Evolutionary conservation across 2,329 filamentous ascomycete species (phyloP), one percentile per base, ranked within the genome.

Genomic region (Fonsecaea erecta): DNA sequence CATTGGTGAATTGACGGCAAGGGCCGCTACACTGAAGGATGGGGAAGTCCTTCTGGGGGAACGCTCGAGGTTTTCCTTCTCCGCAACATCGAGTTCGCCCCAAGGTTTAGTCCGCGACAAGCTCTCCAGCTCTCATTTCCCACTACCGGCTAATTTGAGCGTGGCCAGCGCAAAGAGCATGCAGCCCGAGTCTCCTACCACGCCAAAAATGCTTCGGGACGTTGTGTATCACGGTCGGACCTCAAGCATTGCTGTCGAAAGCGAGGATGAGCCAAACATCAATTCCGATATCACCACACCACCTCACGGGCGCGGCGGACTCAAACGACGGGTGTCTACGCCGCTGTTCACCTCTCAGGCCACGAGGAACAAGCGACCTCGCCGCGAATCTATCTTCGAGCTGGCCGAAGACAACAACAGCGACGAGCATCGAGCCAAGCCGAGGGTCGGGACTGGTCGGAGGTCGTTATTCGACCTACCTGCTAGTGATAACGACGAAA

Each of bases 371-470:
- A 40, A 40, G 37, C 3, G 12, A 2, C 32, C 2, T 18, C 51
- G 60, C 32, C 61, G 57, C 28, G 62, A 52, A 4, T 67, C 63
- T 2, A 64, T 65, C 18, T 70, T 68, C 48, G 68, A 70, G 24
- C 56, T 70, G n/a, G 63, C 48, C 3, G 63, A 66, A n/a, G 68
- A 70, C 32, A 54, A 51, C 24, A 64, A 59, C 26, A 48, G 26
- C 54, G 54, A 61, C 11, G 52, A 40, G 28, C 54, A 24, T 11
- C n/a, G n/a, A n/a, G 14, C 40, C 14, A 32, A 28, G 18, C 12
- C 35, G 26, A 12, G 26, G n/a, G 40, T 16, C 40, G 11, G 28
- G 59, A 9, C 16, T 18, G 8, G 16, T 40, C 51, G 51, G n/a
- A 35, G 40, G 4, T 65, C 65, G 14, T 62, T 65, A 26, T 67